Base-by-base conservation (phyloP, 768 basidiomycete genomes). In the Lentinula guzmanii region DNA sequence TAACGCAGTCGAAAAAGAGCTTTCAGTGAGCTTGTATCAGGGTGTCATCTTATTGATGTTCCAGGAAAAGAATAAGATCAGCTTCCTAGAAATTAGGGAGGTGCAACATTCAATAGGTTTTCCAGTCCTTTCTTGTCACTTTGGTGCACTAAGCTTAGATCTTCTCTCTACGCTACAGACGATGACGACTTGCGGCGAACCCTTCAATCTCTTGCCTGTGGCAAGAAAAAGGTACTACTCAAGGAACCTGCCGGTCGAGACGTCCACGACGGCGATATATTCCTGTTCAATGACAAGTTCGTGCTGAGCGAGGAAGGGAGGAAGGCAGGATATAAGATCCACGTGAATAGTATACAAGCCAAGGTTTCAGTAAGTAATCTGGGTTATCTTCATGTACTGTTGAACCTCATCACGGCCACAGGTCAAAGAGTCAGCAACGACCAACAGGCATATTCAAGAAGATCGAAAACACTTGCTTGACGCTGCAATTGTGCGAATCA, bases 281-380 rank as follows among this genome's bases (percentile, higher is more conserved):
- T 99, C 71, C 73, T 75, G 35, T 94, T 89, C 77, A 97, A 98
- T 70, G 76, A 81, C 34, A 85, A 85, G 8, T 98, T 98, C 72
- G 84, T 85, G 33, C 5, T 43, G 4, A 56, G 37, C 9, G 55
- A 56, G 21, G 55, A 56, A n/a, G 55, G 55, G 4, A 56, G 24
- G 41, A 90, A 96, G 67, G 80, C 88, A 6, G 80, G 84, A 45
- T 74, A 85, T 41, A 91, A 88, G 66, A 83, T 99, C 43, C 92
- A 92, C 73, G 95, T 98, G 75, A 96, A 95, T 69, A 91, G 95
- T 21, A 96, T 99, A 53, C 97, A 98, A 72, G 90, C 88, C 15
- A 95, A 95, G 70, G 90, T 95, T 65, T 87, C 93, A 63, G 93
- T 95, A 69, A 62, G 89, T 75, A 10, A 7, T 39, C 1, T 39